A percentile compares a stretch with the other conserved stretches of the same genome.
These are phyloP conservation scores for Agaricus blazei DNA, from an alignment of 768 basidiomycete genomes.

Conservation along the genomic window DNA sequence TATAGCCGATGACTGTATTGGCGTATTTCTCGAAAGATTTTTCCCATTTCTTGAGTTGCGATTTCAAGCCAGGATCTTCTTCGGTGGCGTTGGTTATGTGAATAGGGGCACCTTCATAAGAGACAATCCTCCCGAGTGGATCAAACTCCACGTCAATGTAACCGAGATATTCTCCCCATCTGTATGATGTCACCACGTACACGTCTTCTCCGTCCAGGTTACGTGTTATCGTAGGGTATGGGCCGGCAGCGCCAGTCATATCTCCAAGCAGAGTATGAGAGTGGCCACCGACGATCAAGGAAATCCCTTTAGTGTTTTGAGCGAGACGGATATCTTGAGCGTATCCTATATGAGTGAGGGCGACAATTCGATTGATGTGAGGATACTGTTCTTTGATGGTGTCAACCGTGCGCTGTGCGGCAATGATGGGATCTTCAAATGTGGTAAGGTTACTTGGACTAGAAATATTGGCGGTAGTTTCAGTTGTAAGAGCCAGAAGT, in stretches of 20 bases:
- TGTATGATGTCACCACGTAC: slow-evolving; percentile 39
- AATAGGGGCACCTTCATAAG: slow-evolving; percentile 28
- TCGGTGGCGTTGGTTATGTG: slow-evolving; percentile 19
- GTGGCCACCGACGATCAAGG: slow-evolving; percentile 39
- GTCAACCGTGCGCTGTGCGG: slow-evolving; percentile 31
- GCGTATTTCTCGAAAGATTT: slow-evolving; percentile 31
- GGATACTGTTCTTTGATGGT: slow-evolving; percentile 26
- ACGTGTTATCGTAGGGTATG: slow-evolving; percentile 38
- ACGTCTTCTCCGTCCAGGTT: slow-evolving; percentile 43
- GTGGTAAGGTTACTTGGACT: slow-evolving; percentile 32
- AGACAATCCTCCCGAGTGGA: too few species aligned
- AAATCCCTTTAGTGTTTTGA: slow-evolving; percentile 30
- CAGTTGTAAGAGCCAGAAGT: slow-evolving; percentile 37
- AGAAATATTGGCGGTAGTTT: slow-evolving; percentile 32
- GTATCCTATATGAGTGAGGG: slow-evolving; percentile 43
- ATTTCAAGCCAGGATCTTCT: slow-evolving; percentile 28
- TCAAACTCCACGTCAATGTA: slow-evolving; percentile 23
- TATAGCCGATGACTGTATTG: slow-evolving; percentile 30
- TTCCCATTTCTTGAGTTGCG: slow-evolving; percentile 33
- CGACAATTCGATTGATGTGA: slow-evolving; percentile 33
- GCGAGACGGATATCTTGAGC: slow-evolving; percentile 37
- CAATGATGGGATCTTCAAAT: slow-evolving; percentile 33
- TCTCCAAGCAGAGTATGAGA: slow-evolving; percentile 42
- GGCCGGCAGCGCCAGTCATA: slow-evolving; percentile 30
- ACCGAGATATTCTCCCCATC: slow-evolving; percentile 44